Base-by-base conservation (phyloP, 1,284 basidiomycete genomes). In the Tilletia setariae region DNA sequence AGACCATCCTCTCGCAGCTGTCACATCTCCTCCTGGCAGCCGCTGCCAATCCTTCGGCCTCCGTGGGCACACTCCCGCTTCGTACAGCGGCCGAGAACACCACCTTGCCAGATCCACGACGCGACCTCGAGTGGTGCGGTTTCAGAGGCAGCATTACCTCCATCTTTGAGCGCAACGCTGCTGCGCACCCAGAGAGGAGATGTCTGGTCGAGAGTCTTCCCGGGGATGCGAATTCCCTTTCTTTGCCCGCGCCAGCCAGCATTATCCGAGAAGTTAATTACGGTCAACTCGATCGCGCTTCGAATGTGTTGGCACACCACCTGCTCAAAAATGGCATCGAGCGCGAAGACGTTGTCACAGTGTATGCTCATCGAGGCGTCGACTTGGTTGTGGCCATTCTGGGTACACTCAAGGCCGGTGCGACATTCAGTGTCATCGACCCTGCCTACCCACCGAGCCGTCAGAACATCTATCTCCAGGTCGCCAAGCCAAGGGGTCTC, bases 361-460 rank as follows among this genome's bases (percentile, higher is more conserved):
- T 98, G n/a, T 99, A 98, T 81, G 96, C 96, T 0, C 90, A 97
- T 78, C 89, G 96, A 61, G 93, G 92, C 74, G 94, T 97, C 51
- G 95, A 99, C 83, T 89, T 99, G 64, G 93, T 97, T 7, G 91
- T 98, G 4, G 95, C 95, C 21, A 94, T 98, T 4, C 91, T 99
- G 89, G 96, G 92, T 64, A 90, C 96, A 43, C 87, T 98, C 77
- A 98, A 98, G 85, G 93, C 92, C 1, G 96, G 96, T 30, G 95
- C 92, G 7, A 94, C 93, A 1, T 98, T 99, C 85, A 95, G 92
- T 46, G 96, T 99, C 72, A 97, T 98, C 71, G 94, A 98, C 84
- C 96, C 96, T 46, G 94, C 95, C 0, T 99, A 99, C 83, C 96
- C 96, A 3, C 89, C 94, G 1, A 90, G 91, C 9, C 87, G 96